A percentile compares a stretch with the other conserved stretches of the same genome.
These are phyloP conservation scores for Lichtheimia hyalospora DNA, from an alignment of 371 early-diverging fungal species.

Conservation along the genomic window DNA sequence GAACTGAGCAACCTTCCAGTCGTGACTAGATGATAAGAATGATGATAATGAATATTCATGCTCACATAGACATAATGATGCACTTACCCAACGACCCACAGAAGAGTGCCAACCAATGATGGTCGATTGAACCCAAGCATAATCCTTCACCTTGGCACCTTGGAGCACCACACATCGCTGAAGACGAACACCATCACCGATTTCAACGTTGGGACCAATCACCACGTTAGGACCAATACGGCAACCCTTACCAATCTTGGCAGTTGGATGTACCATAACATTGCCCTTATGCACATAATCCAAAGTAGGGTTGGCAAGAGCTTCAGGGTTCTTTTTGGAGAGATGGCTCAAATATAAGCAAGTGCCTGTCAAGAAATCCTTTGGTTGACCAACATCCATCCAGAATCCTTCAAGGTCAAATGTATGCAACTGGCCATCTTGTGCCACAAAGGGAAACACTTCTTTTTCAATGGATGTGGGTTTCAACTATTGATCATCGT, in stretches of 20 bases:
- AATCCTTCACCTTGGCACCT: constrained; percentile 85
- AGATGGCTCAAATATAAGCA: constrained; percentile 90
- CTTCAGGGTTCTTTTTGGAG: constrained; percentile 72
- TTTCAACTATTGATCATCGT: constrained; percentile 55
- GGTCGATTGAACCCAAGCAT: constrained; percentile 88
- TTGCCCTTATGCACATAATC: constrained; percentile 82
- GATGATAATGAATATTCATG: not conserved
- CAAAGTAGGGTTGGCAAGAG: constrained; percentile 65
- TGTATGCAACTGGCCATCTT: constrained; percentile 82
- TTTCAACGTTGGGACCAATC: constrained; percentile 89
- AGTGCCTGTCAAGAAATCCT: constrained; percentile 97
- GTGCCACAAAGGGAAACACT: constrained; percentile 95
- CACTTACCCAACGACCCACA: constrained; percentile 81
- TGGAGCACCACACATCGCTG: constrained; percentile 92
- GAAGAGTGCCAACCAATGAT: constrained; percentile 98
- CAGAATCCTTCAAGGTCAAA: constrained; percentile 98
- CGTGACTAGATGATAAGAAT: constrained; percentile 54
- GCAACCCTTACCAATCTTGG: constrained; percentile 92
- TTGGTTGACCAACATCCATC: constrained; percentile 99
- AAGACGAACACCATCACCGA: constrained; percentile 97
- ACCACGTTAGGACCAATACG: constrained; percentile 96
- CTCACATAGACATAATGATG: not conserved
- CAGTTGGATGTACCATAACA: constrained; percentile 90
- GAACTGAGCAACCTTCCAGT: constrained; percentile 90
- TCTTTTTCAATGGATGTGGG: constrained; percentile 99